Evolutionary conservation across 2,329 filamentous ascomycete genomes (phyloP), one percentile per base, ranked within the genome.

Genomic region (Lecanoromycetidae sp.): DNA sequence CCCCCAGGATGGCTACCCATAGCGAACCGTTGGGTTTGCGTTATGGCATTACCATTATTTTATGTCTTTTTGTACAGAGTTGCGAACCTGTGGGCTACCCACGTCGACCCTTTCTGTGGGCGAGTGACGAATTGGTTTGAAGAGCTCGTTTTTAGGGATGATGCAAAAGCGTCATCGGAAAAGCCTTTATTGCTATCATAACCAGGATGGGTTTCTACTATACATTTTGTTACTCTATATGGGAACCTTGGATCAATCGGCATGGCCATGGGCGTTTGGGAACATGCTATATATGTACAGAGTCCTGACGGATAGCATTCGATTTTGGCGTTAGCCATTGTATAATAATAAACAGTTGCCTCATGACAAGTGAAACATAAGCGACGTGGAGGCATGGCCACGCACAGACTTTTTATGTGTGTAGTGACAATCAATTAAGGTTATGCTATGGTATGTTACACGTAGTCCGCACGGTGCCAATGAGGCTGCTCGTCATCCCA

Each of bases 181-280:
- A 51, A 51, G 33, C 49, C 49, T 12, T 40, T 48, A 5, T 25
- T 51, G 17, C n/a, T 48, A 33, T 34, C 44, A 22, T 51, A 47
- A 35, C 7, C 6, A 41, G 22, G 23, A 23, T 10, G 30, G 19
- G 13, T 22, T 13, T 37, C 5, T 26, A 15, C 17, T 13, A 37
- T 13, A 37, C 9, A 10, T 8, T 20, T 37, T 7, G 7, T 34
- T 44, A n/a, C n/a, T n/a, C n/a, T n/a, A n/a, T n/a, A n/a, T n/a
- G n/a, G n/a, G n/a, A n/a, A n/a, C n/a, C n/a, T n/a, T n/a, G n/a
- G n/a, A n/a, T n/a, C n/a, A n/a, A 41, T 41, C n/a, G n/a, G n/a
- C 26, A 29, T 41, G 23, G 26, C 10, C 26, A 13, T 19, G 17
- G 38, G 38, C 25, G 38, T 41, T 17, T 26, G 19, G 46, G 6